These are phyloP conservation scores for Cryptosporidium ubiquitum DNA, from an alignment of 169 alveolate genomes.

Conservation along the genomic window DNA sequence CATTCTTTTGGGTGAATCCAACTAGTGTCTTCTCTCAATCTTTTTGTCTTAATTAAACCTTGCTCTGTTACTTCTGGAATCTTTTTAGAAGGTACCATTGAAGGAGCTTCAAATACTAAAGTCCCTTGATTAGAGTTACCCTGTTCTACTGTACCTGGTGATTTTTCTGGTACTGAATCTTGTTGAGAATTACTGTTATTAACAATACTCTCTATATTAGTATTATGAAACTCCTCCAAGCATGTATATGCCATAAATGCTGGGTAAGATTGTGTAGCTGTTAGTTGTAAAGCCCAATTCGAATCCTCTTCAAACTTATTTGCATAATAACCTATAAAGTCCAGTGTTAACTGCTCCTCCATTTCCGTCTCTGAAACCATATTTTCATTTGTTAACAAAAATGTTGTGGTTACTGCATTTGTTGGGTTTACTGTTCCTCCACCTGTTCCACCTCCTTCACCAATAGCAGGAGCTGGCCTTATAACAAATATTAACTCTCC, in stretches of 20 bases:
- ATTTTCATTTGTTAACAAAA: conserved; percentile 45
- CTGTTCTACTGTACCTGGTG: background rate
- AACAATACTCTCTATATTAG: background rate
- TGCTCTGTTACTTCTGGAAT: background rate
- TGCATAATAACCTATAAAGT: conserved; percentile 70
- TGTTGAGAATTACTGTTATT: background rate
- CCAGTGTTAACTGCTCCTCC: conserved; percentile 68
- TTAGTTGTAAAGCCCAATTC: conserved; percentile 64
- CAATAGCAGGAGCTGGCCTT: conserved; percentile 59
- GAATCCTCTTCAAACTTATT: conserved; percentile 67
- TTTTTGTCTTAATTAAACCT: background rate
- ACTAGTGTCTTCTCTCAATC: conserved; percentile 23
- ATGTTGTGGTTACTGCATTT: conserved; percentile 19
- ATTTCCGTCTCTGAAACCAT: conserved; percentile 16
- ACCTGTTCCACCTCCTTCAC: background rate
- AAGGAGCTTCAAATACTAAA: background rate
- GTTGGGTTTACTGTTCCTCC: background rate
- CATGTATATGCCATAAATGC: conserved; percentile 74
- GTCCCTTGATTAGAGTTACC: background rate
- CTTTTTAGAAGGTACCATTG: background rate
- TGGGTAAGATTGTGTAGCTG: conserved; percentile 72
- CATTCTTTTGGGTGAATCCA: conserved; percentile 13
- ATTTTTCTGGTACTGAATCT: background rate
- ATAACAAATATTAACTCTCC: conserved; percentile 63
- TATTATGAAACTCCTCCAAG: conserved; percentile 52